Percentiles rank a stretch among this genome's conserved stretches.
Evolutionary conservation across 441 rosid species (phyloP).

Genomic region (Eutrema salsugineum): DNA sequence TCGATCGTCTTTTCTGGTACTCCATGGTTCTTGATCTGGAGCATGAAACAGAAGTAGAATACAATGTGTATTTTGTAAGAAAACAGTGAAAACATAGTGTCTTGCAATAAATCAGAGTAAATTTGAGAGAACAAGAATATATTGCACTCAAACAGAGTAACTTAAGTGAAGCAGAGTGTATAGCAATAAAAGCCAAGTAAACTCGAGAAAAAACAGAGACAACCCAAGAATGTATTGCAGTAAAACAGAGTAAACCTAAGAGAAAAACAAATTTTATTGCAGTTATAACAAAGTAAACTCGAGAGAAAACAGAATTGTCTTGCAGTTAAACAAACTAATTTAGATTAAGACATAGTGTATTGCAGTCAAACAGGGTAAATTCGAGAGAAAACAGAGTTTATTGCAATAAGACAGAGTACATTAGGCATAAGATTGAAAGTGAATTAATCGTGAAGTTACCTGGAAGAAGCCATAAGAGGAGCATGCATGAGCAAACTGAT

Average conservation of each 20-base stretch:
- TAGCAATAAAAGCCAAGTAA: neutral
- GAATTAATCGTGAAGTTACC: constrained; percentile 23
- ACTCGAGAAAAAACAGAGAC: neutral
- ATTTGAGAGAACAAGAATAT: neutral
- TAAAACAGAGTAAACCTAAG: too few relatives aligned
- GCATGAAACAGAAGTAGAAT: neutral
- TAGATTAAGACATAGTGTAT: too few relatives aligned
- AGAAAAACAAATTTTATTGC: neutral
- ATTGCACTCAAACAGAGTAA: neutral
- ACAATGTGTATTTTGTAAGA: neutral
- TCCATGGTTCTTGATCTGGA: constrained; percentile 55
- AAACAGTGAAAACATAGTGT: neutral
- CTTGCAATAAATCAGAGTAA: neutral
- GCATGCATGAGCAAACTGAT: constrained; percentile 50
- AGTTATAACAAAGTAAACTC: neutral
- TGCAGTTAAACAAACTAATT: neutral
- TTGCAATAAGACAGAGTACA: neutral
- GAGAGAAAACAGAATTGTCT: neutral
- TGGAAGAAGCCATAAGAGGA: constrained; percentile 56
- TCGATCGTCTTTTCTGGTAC: constrained; percentile 31
- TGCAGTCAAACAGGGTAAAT: too few relatives aligned
- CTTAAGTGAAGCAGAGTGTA: neutral
- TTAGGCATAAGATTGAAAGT: neutral
- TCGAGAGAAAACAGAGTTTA: neutral
- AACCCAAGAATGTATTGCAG: neutral